Evolutionary conservation across 2,329 filamentous ascomycete species (phyloP).

Genomic region (Phialophora verrucosa): DNA sequence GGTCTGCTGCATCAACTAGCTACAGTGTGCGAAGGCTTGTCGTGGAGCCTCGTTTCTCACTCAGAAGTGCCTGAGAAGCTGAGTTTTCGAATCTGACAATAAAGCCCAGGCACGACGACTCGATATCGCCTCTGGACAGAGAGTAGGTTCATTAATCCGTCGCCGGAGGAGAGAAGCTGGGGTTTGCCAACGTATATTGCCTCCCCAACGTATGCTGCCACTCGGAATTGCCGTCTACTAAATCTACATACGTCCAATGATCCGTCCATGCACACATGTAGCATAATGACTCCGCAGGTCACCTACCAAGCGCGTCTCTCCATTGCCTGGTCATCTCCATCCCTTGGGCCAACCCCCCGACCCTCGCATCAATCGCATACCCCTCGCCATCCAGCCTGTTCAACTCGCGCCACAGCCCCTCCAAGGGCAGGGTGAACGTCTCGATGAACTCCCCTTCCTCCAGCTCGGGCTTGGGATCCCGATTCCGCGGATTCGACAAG

Average conservation of each 20-base stretch:
- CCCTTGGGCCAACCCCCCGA: slow-evolving; percentile 78
- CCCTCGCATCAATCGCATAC: slow-evolving; percentile 78
- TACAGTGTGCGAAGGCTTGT: no score
- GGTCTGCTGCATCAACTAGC: no score
- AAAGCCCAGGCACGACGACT: background rate
- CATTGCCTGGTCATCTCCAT: slow-evolving; percentile 70
- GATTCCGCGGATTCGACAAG: slow-evolving; percentile 70
- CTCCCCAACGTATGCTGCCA: background rate
- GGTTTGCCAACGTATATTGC: background rate
- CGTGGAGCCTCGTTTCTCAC: no score
- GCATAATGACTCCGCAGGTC: background rate
- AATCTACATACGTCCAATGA: background rate
- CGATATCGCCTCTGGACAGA: background rate
- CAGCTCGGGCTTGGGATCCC: slow-evolving; percentile 67
- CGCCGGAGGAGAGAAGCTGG: background rate
- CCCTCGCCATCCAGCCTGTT: slow-evolving; percentile 70
- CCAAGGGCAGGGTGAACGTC: slow-evolving; percentile 71
- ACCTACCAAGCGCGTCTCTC: slow-evolving; percentile 30
- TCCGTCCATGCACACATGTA: background rate
- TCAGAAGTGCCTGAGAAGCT: no score
- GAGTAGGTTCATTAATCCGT: background rate
- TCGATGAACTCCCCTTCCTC: slow-evolving; percentile 86
- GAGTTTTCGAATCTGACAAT: no score
- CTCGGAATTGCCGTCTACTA: background rate
- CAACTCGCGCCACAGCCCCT: slow-evolving; percentile 68